Evolutionary conservation across 2,329 filamentous ascomycete genomes (phyloP), one percentile per base, ranked within the genome.

Genomic region (Phoma sp.): DNA sequence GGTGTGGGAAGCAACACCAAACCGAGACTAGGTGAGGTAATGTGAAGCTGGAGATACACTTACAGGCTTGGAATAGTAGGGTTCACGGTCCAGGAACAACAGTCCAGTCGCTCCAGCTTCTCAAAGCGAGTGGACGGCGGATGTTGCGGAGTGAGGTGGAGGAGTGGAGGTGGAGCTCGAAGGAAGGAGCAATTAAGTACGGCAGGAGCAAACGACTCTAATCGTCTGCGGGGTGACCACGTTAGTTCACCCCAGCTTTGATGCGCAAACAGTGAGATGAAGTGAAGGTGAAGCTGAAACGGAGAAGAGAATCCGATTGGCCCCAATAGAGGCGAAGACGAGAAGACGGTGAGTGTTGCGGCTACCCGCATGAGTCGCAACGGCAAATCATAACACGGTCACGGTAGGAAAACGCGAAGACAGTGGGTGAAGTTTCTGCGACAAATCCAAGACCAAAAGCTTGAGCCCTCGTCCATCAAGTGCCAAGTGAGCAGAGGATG

Each of bases 131-230:
- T n/a, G 18, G 18, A 18, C 18, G 18, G 35, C 30, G 14, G 18
- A 13, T 45, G 24, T 37, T 37, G 29, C 7, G 9, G n/a, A n/a
- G 24, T 23, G 46, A 41, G 24, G n/a, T 46, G 36, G 25, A 37
- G n/a, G 22, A 23, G 46, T n/a, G 25, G 36, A 48, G 42, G 37
- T 18, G 35, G 8, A 23, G 39, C 18, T 13, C 40, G 23, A 18
- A 41, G 35, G 9, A 4, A 6, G 30, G 9, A 36, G 41, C 37
- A 43, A 37, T 47, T 43, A 10, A 39, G 45, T 53, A 51, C 47
- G 58, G 54, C 41, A 55, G 54, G 57, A 43, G 47, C 55, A 5
- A 54, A 7, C 38, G 35, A 52, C 55, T 43, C 33, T 57, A 39
- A 47, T 55, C 45, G 49, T 41, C 55, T 55, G 42, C 52, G 35